phyloP scores from a whole-genome alignment of 2,329 filamentous ascomycete species.

The Colletotrichum horii region DNA sequence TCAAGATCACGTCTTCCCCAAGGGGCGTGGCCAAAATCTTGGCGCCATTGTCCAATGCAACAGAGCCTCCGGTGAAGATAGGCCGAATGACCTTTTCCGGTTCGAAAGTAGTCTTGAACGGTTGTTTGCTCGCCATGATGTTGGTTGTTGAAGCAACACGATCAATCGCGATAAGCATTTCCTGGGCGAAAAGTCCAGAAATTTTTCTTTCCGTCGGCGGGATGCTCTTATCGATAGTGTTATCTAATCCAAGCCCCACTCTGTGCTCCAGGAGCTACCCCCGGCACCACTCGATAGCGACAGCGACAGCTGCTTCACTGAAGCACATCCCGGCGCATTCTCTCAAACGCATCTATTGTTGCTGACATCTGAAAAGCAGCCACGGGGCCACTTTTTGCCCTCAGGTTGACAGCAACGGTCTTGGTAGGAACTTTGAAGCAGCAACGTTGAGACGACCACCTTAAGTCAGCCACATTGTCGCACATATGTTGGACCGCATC shows the following conservation, averaged over 20 bases:
- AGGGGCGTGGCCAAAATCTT: slow-evolving; percentile 85
- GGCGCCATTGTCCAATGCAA: slow-evolving; percentile 82
- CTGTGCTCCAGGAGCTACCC: neutral
- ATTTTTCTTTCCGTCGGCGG: slow-evolving; percentile 8
- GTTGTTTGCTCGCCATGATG: slow-evolving; percentile 65
- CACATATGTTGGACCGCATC: neutral
- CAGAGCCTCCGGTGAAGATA: slow-evolving; percentile 90
- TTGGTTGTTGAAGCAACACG: slow-evolving; percentile 1
- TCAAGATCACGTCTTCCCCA: slow-evolving; percentile 90
- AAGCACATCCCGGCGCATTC: neutral
- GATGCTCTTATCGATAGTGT: slow-evolving; percentile 16
- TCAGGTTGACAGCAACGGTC: neutral
- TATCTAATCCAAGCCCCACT: slow-evolving; percentile 12
- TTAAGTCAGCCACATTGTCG: neutral
- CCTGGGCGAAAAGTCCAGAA: neutral
- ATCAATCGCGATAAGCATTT: neutral
- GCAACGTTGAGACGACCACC: neutral
- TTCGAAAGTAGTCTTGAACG: slow-evolving; percentile 88
- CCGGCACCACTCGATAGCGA: neutral
- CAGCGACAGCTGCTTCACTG: neutral
- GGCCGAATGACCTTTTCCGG: slow-evolving; percentile 83
- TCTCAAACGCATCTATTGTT: neutral
- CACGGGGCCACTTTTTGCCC: neutral
- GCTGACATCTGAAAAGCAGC: neutral
- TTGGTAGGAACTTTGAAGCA: neutral